Conservation (phyloP, 2,329 filamentous ascomycete genomes). For the Talaromyces amestolkiae region DNA sequence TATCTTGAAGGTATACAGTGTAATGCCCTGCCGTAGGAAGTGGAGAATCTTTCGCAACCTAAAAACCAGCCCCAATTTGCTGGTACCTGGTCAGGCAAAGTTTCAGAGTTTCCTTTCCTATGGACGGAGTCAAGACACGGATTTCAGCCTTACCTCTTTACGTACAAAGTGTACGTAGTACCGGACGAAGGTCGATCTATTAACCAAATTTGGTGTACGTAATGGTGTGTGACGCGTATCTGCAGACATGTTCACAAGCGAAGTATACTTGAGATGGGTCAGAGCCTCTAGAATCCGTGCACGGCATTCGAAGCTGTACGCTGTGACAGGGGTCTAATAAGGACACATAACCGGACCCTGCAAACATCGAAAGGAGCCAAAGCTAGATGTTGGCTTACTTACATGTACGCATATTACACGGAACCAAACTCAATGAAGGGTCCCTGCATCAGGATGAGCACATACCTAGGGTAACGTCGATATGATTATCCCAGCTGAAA, state of each 20-base stretch:
- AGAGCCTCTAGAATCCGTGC: neutral
- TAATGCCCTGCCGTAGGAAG: too few relatives aligned
- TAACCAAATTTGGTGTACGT: neutral
- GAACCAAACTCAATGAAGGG: neutral
- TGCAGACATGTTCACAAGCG: too few relatives aligned
- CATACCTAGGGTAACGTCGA: neutral
- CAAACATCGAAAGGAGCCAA: neutral
- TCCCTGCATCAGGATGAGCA: neutral
- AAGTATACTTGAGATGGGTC: too few relatives aligned
- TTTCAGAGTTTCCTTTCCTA: neutral
- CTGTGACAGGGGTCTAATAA: neutral
- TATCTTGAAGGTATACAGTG: neutral
- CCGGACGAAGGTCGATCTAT: neutral
- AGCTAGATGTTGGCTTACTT: neutral
- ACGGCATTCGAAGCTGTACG: neutral
- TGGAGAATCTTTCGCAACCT: too few relatives aligned
- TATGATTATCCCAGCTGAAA: too few relatives aligned
- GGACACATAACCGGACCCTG: neutral
- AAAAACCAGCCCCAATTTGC: neutral
- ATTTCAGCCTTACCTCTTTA: neutral
- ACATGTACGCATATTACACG: neutral
- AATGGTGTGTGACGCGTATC: neutral
- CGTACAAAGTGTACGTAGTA: neutral
- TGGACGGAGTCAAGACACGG: neutral
- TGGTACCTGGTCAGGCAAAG: neutral